Evolutionary conservation across 768 basidiomycete species (phyloP), one percentile per base, ranked within the genome.

Genomic region (Sporobolomyces phaffii): DNA sequence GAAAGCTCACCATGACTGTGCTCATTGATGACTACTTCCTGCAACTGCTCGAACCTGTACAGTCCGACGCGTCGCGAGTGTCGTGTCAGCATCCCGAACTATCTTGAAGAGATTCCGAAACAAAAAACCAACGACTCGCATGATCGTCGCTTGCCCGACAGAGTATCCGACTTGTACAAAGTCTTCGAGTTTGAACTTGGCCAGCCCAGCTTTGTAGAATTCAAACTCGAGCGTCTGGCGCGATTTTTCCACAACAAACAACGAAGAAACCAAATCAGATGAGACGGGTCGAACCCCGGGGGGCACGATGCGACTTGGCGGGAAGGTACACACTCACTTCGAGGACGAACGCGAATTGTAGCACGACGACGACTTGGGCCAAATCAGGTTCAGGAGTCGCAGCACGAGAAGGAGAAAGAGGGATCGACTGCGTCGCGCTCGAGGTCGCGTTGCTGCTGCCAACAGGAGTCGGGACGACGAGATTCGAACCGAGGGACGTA

Each of bases 1-100:
- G 18, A 1, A 5, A 33, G 54, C 62, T 49, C 33, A 52, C 57
- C 36, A 28, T 73, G 73, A 5, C 14, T 36, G 1, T 10, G 1
- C 57, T 73, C 73, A 52, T 72, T 64, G 10, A 10, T 7, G 7
- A 41, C 47, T 26, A 71, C 38, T 26, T n/a, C 17, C 18, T 50
- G 28, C 11, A 73, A 18, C 17, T 68, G 34, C 54, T 73, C 67
- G 48, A 73, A 40, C 22, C 65, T 67, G 48, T 31, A 3, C 14
- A 3, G 31, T 6, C 28, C 8, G 5, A 22, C 18, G 33, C 3
- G 7, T 34, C 31, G 26, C 1, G 13, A 9, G 28, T 20, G 40
- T n/a, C n/a, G n/a, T n/a, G 20, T 41, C 40, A 41, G 40, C 20
- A 22, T 57, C 26, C 34, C 36, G n/a, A 4, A n/a, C 34, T 38